Conservation (phyloP, 495 filamentous ascomycete genomes). For the Jackrogersella multiformis region DNA sequence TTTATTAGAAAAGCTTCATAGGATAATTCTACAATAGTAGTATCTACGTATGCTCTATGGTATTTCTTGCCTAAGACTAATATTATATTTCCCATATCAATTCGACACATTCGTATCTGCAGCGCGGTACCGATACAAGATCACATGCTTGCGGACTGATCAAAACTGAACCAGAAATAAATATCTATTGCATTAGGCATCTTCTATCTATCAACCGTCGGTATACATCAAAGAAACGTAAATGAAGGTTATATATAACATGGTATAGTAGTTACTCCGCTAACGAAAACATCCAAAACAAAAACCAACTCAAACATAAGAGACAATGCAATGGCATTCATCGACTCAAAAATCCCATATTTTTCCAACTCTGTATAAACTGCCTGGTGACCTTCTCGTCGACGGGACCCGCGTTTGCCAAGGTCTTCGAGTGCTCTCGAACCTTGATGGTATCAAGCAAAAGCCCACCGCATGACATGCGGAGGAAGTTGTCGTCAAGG, state of each 20-base stretch:
- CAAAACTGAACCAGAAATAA: not conserved
- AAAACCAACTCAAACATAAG: not conserved
- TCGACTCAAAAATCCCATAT: constrained; percentile 39
- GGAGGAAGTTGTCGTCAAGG: constrained; percentile 59
- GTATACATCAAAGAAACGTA: constrained; percentile 13
- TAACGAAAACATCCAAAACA: too few relatives aligned
- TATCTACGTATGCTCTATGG: too few relatives aligned
- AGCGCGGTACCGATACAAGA: too few relatives aligned
- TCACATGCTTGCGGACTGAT: not conserved
- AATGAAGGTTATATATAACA: constrained; percentile 19
- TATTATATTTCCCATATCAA: too few relatives aligned
- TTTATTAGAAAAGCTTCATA: too few relatives aligned
- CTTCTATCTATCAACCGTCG: not conserved
- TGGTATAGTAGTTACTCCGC: not conserved
- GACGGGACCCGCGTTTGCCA: constrained; percentile 50
- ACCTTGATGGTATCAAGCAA: constrained; percentile 55
- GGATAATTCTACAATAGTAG: too few relatives aligned
- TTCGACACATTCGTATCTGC: too few relatives aligned
- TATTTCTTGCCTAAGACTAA: too few relatives aligned
- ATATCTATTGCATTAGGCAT: constrained; percentile 1
- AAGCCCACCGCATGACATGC: constrained; percentile 65
- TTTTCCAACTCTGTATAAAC: constrained; percentile 57
- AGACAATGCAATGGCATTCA: constrained; percentile 4
- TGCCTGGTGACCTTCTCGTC: constrained; percentile 48
- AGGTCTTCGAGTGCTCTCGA: constrained; percentile 56